Base-by-base conservation (phyloP, 2,329 filamentous ascomycete genomes). In the Simplicillium aogashimaense region DNA sequence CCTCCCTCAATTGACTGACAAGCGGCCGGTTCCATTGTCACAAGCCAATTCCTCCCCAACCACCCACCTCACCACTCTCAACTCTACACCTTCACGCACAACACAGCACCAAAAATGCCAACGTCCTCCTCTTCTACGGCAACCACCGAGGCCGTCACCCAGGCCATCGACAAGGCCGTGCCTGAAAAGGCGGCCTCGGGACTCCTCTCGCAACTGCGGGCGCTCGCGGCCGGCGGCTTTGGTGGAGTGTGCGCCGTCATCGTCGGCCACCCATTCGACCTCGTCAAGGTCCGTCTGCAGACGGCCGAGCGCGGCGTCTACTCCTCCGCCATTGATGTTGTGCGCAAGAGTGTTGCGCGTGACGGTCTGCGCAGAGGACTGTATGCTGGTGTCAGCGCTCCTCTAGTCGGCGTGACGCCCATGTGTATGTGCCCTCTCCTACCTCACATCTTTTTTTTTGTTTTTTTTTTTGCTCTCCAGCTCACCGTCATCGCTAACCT, bases 231-330 rank as follows among this genome's bases (percentile, higher is more conserved):
- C 7, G 92, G 92, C 53, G 92, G 88, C 46, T 94, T 94, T 44
- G 92, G 92, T 51, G 92, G 92, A 53, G 64, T 98, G 36, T 97
- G 86, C 67, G 90, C 92, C 42, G 92, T 98, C 41, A 61, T 98
- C 33, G 89, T 97, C 44, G 85, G 92, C 42, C 92, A 98, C 63
- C 92, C 92, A 9, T 98, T 98, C 59, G 92, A 98, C 61, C 73
- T 98, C 52, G 90, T 97, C 61, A 98, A 98, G 69, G 92, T 98
- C 49, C 85, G 92, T 43, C 70, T 98, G 61, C 92, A 98, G 70
- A 98, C 92, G 2, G 88, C 92, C 29, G 89, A 97, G 65, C 83
- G 81, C 63, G 92, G 92, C 37, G 85, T 95, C 29, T 98, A 98
- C 66, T 83, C 72, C 29, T 82, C 84, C 35, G 92, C 92, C 12